Percentiles rank a stretch among this genome's conserved stretches.
Evolutionary conservation across 176 grass and related monocot genomes (phyloP).

Genomic region (Phyllostachys edulis): DNA sequence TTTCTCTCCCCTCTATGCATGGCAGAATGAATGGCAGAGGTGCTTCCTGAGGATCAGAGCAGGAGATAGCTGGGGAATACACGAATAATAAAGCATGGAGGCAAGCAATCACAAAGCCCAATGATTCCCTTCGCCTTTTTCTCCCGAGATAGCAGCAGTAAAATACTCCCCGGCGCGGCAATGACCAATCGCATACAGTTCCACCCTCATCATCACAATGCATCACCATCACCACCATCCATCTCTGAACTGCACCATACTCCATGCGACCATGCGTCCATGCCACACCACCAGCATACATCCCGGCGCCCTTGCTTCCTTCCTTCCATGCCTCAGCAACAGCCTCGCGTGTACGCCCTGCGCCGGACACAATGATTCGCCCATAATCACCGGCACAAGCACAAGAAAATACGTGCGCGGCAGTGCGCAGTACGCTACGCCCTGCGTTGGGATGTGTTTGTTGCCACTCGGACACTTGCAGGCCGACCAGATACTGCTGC

Average conservation of each 20-base stretch:
- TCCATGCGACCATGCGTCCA: no score
- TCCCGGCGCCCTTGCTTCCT: not conserved
- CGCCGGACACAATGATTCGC: constrained; percentile 49
- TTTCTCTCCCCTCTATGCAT: no score
- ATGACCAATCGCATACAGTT: not conserved
- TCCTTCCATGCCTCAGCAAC: not conserved
- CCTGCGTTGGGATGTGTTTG: not conserved
- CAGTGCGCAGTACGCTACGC: not conserved
- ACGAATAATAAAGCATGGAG: not conserved
- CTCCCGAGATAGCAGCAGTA: not conserved
- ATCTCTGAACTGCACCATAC: not conserved
- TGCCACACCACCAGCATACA: not conserved
- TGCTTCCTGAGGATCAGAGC: not conserved
- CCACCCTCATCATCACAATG: not conserved
- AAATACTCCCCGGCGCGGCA: not conserved
- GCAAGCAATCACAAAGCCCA: constrained; percentile 8
- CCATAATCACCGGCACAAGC: constrained; percentile 20
- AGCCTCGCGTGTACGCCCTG: not conserved
- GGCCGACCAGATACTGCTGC: not conserved
- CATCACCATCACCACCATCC: no score
- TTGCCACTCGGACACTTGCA: not conserved
- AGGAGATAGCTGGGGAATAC: not conserved
- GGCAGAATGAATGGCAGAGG: not conserved
- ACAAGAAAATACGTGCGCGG: not conserved
- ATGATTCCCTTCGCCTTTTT: not conserved